phyloP scores from a whole-genome alignment of 2,329 filamentous ascomycete species.

The Cordyceps tenuipes region DNA sequence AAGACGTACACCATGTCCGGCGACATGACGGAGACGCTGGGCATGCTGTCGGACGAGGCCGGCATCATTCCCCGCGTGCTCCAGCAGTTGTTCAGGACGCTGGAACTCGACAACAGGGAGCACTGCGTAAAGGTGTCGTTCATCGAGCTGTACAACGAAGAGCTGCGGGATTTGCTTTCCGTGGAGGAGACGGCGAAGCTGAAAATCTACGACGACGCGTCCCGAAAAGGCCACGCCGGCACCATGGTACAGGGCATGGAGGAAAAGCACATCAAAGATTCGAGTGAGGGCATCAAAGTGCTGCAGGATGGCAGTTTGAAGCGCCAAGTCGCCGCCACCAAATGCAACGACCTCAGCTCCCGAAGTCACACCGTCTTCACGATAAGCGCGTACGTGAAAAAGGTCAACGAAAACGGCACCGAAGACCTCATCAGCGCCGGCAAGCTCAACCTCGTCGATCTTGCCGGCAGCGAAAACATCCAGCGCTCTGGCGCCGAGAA shows the following conservation, averaged over 20 bases:
- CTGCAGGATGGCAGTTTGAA: constrained; percentile 85
- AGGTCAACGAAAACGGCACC: constrained; percentile 68
- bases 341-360: constrained; percentile 96
- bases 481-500: constrained; percentile 95
- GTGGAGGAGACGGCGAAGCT: constrained; percentile 75
- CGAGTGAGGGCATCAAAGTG: constrained; percentile 77
- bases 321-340: constrained; percentile 97
- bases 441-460: constrained; percentile 92
- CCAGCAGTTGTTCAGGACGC: constrained; percentile 75
- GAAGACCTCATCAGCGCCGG: constrained; percentile 87
- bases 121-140: constrained; percentile 95
- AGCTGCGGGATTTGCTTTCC: constrained; percentile 81
- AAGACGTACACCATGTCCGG: constrained; percentile 99
- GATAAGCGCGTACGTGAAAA: constrained; percentile 84
- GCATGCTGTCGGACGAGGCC: constrained; percentile 80
- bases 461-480: constrained; percentile 96
- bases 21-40: constrained; percentile 82
- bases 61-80: constrained; percentile 92
- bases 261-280: constrained; percentile 82
- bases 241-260: constrained; percentile 97
- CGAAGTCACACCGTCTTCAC: constrained; percentile 97
- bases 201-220: constrained; percentile 91
- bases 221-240: constrained; percentile 71
- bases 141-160: constrained; percentile 97
- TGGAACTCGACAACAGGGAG: constrained; percentile 71